phyloP scores from a whole-genome alignment of 108 stramenopile species.

The Nitzschia palea region DNA sequence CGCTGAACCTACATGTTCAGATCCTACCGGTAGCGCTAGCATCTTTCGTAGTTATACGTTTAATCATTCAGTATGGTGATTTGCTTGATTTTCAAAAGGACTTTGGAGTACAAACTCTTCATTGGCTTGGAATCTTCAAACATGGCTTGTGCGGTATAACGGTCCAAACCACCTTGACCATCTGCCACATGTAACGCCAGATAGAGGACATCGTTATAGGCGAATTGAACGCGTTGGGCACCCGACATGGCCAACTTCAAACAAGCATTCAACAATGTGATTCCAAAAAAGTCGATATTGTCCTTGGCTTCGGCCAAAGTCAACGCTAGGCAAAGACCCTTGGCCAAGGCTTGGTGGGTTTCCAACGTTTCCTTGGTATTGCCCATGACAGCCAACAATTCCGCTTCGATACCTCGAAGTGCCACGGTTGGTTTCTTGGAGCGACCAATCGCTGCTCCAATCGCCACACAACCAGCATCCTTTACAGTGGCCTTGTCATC shows the following conservation, averaged over 20 bases:
- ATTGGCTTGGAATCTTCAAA: slow-evolving; percentile 77
- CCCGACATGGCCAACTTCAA: slow-evolving; percentile 78
- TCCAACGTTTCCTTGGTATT: slow-evolving; percentile 64
- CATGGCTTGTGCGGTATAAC: slow-evolving; percentile 60
- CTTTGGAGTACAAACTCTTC: slow-evolving; percentile 79
- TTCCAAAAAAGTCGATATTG: slow-evolving; percentile 57
- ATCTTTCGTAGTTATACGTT: neutral
- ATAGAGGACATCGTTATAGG: slow-evolving; percentile 88
- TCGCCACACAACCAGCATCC: slow-evolving; percentile 68
- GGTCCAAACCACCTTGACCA: slow-evolving; percentile 72
- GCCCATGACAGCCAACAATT: slow-evolving; percentile 57
- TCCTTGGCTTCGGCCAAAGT: slow-evolving; percentile 35
- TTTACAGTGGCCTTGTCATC: slow-evolving; percentile 64
- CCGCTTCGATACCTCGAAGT: slow-evolving; percentile 48
- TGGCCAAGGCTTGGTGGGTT: slow-evolving; percentile 65
- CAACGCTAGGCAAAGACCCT: slow-evolving; percentile 71
- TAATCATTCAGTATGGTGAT: slow-evolving; percentile 41
- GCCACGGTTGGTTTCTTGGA: slow-evolving; percentile 45
- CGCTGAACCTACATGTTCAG: no score
- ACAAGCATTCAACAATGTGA: slow-evolving; percentile 60
- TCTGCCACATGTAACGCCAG: slow-evolving; percentile 71
- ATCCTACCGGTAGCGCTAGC: no score
- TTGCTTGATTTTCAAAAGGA: slow-evolving; percentile 71
- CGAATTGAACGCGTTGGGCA: slow-evolving; percentile 77
- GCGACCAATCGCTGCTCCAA: slow-evolving; percentile 76